Conservation (phyloP, 768 basidiomycete species). For the Termitomyces sp. region DNA sequence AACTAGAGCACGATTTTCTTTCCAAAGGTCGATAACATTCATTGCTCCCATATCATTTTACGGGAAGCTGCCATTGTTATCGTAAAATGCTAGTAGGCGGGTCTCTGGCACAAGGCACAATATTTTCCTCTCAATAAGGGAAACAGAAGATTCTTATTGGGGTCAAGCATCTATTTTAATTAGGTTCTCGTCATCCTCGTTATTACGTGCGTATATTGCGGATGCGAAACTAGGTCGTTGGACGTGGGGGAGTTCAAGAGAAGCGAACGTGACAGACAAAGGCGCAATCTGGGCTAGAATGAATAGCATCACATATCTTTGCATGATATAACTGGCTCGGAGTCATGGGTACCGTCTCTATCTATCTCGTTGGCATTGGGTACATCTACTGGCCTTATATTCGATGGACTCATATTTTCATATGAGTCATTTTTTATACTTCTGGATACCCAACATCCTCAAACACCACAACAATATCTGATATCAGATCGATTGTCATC, state of each 20-base stretch:
- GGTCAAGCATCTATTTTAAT: neutral
- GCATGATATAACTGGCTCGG: neutral
- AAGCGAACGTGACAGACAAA: too few relatives aligned
- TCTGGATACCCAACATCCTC: too few relatives aligned
- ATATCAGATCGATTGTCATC: too few relatives aligned
- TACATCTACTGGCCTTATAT: neutral
- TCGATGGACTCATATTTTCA: neutral
- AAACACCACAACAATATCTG: too few relatives aligned
- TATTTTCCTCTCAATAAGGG: neutral
- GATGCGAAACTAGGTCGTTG: neutral
- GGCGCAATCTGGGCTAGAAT: neutral
- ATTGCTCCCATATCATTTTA: neutral
- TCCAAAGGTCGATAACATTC: conserved; percentile 18
- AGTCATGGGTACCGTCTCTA: neutral
- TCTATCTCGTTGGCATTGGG: neutral
- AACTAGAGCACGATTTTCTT: conserved; percentile 57
- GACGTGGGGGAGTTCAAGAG: neutral
- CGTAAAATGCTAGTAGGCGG: neutral
- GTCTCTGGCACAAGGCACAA: neutral
- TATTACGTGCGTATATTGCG: neutral
- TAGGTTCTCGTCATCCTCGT: neutral
- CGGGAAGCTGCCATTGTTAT: neutral
- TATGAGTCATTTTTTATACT: neutral
- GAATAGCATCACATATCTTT: neutral
- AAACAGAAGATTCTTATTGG: neutral